These are phyloP conservation scores for Aspergillus sp. DNA, from an alignment of 2,329 filamentous ascomycete genomes.

Conservation along the genomic window DNA sequence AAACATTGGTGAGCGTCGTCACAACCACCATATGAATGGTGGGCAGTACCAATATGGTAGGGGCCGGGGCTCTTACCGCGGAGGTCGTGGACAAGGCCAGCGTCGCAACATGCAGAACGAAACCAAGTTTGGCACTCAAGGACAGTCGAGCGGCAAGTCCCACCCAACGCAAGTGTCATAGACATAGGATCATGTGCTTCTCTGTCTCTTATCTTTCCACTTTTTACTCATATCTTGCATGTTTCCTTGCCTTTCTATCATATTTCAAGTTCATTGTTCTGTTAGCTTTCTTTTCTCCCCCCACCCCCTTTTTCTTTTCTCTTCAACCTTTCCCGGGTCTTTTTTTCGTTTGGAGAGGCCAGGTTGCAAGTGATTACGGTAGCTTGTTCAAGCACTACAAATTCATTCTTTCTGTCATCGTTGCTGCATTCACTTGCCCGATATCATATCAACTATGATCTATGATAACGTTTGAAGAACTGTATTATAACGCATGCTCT, in stretches of 20 bases:
- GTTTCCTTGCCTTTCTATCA: slow-evolving; percentile 3
- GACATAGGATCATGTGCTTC: not conserved
- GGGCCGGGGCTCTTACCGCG: slow-evolving; percentile 46
- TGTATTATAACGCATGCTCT: not conserved
- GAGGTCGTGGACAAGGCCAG: slow-evolving; percentile 47
- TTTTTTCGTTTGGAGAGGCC: not conserved
- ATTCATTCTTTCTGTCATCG: not conserved
- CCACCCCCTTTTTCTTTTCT: slow-evolving; percentile 7
- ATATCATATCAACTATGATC: slow-evolving; percentile 2
- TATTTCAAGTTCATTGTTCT: not conserved
- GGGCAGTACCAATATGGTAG: slow-evolving; percentile 42
- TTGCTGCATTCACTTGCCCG: not conserved
- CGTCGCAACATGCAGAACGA: slow-evolving; percentile 42
- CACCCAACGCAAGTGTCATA: slow-evolving; percentile 37
- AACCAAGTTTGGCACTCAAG: slow-evolving; percentile 29
- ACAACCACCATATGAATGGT: slow-evolving; percentile 37
- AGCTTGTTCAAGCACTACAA: not conserved
- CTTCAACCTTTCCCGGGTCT: not conserved
- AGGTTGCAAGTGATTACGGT: not conserved
- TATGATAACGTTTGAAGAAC: not conserved
- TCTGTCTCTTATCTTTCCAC: not conserved
- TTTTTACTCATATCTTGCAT: not conserved
- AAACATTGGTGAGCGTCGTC: slow-evolving; percentile 38
- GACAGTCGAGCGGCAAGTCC: slow-evolving; percentile 32
- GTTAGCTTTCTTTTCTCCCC: slow-evolving; percentile 13